Base-by-base conservation (phyloP, 1,284 basidiomycete species). In the Fomitiporia mediterranea region DNA sequence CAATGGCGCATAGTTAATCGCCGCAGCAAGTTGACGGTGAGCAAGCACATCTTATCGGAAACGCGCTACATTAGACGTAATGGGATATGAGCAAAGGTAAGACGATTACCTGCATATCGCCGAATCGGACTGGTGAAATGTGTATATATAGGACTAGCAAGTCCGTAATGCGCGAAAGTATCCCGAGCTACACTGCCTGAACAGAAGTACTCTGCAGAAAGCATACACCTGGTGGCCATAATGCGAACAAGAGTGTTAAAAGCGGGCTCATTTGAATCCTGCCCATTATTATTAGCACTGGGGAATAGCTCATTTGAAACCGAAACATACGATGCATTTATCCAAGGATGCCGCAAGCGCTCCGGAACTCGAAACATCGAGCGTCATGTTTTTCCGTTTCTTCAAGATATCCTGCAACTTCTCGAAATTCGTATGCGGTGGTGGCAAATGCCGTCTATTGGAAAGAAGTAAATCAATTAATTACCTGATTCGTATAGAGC, bases 181-280 rank as follows among this genome's bases (percentile, higher is more conserved):
- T 98, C 94, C 57, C 89, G 83, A 0, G 88, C 84, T 3, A 98
- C 94, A 63, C 90, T 94, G 7, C 97, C 97, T 0, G 94, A 90
- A 68, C 92, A 94, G 73, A 99, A 98, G 71, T 99, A 99, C 70
- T 99, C 97, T 27, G 97, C 97, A 0, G 94, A 89, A 17, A 98
- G 78, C 97, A 99, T 98, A 69, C 97, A 99, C 17, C 97, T 79
- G 1, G 97, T 99, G 1, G 97, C 95, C 94, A 99, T 98, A 71
- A 99, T 98, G 43, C 97, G 86, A 46, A 99, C 95, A 11, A 99
- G 82, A 0, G 94, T 99, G 68, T 99, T 99, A 78, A 99, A 98
- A 2, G 92, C 86, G 0, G 92, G 90, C 64, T 92, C 82, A 6
- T 72, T 69, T 0, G 87, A 79, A 67, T 96, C 92, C 87, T 93